Conservation (phyloP, 306 rosid genomes). For the Rosa lucieae region DNA sequence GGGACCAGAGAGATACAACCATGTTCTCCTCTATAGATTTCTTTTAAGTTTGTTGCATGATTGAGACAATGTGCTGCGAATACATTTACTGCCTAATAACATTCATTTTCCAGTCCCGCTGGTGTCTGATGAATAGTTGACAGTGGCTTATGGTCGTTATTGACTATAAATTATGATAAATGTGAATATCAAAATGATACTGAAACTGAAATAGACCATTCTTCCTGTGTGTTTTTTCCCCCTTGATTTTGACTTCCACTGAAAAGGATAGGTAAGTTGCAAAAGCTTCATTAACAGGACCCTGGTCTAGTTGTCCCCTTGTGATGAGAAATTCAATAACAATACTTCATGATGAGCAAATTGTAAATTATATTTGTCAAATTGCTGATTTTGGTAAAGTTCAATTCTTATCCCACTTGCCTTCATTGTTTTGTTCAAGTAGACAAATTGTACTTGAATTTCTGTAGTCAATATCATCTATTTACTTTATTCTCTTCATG, state of each 20-base stretch:
- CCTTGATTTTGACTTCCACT: too few species aligned
- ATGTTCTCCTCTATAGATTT: background rate
- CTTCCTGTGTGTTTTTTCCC: too few species aligned
- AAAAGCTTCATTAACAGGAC: too few species aligned
- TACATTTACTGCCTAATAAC: background rate
- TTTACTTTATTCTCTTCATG: conserved; percentile 10
- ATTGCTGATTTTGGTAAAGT: background rate
- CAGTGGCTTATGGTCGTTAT: too few species aligned
- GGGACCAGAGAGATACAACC: background rate
- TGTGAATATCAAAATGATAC: too few species aligned
- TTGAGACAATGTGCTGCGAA: background rate
- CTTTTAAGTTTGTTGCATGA: background rate
- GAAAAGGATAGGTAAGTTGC: too few species aligned
- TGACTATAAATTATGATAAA: too few species aligned
- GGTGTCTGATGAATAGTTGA: background rate
- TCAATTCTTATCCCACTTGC: background rate
- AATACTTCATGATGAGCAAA: too few species aligned
- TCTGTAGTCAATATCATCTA: conserved; percentile 21
- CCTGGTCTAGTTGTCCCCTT: too few species aligned
- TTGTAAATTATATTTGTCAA: too few species aligned
- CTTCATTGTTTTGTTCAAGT: background rate
- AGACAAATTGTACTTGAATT: background rate
- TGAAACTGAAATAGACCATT: too few species aligned
- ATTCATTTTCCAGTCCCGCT: background rate
- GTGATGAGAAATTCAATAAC: too few species aligned